Evolutionary conservation across 257 asterid species (phyloP), one percentile per base, ranked within the genome.

Genomic region (Jacaranda copaia): DNA sequence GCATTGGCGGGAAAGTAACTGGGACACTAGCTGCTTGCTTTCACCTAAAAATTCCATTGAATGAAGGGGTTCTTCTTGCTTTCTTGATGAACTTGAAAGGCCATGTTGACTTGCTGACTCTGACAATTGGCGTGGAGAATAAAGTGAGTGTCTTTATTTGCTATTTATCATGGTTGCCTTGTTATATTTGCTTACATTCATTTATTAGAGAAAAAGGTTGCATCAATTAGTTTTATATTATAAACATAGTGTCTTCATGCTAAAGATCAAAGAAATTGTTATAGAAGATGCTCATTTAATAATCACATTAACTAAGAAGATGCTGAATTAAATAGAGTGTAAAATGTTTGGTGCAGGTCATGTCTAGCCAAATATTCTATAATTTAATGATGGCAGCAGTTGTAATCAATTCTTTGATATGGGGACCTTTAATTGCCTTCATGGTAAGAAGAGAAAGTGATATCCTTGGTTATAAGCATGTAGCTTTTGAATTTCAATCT

Each of bases 31-130:
- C 89, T 74, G 98, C 97, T 71, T 93, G 98, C 81, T 80, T 79
- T 58, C 90, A 88, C 85, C 87, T 96, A 1, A 93, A 92, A 78
- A 88, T 96, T 53, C 98, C 99, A 1, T 67, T 90, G 77, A 89
- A 88, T 64, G 98, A 96, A 72, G 99, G 99, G 42, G 98, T 96
- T 70, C 92, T 96, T 40, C 81, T 96, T 57, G 87, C 99, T 76
- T 96, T 93, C 88, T 79, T 96, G 77, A 87, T 93, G 99, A 96
- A 96, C 87, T 84, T 96, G 89, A 96, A 96, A 77, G 98, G 98
- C 32, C 98, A 93, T 62, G 97, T 93, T 15, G 99, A 96, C 81
- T 81, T 93, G 83, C 85, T 93, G 53, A 87, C 98, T 11, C 80
- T 96, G 36, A 88, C 96, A 6, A 40, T 86, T 9, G 91, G 92